Percentiles rank a stretch among this genome's conserved stretches.
These are phyloP conservation scores for Marasmius sp. DNA, from an alignment of 1,284 basidiomycete species.

Conservation along the genomic window DNA sequence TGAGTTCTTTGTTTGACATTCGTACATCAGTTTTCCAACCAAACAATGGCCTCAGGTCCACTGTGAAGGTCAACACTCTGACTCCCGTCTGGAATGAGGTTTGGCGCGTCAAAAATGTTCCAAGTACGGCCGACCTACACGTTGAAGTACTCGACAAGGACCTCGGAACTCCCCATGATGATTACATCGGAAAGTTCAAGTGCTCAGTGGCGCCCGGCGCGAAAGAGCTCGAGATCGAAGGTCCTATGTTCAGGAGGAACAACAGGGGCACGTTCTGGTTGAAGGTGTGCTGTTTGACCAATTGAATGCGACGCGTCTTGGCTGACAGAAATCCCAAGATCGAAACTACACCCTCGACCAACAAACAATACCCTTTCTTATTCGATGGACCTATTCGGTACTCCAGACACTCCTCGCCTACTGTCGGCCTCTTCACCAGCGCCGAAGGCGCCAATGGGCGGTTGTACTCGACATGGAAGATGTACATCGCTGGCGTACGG, in stretches of 20 bases:
- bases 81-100: conserved; percentile 73
- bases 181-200: conserved; percentile 65
- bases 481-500: conserved; percentile 62
- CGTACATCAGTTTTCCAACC: neutral
- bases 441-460: conserved; percentile 49
- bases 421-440: conserved; percentile 60
- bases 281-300: conserved; percentile 42
- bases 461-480: conserved; percentile 80
- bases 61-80: conserved; percentile 57
- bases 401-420: conserved; percentile 68
- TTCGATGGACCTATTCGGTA: conserved; percentile 75
- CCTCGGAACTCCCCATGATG: conserved; percentile 54
- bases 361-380: conserved; percentile 49
- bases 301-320: neutral
- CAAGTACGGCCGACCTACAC: conserved; percentile 51
- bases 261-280: conserved; percentile 66
- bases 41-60: conserved; percentile 47
- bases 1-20: conserved; percentile 28
- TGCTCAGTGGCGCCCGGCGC: conserved; percentile 52
- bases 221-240: conserved; percentile 61
- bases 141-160: conserved; percentile 70
- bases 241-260: conserved; percentile 43
- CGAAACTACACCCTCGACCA: conserved; percentile 28
- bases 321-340: conserved; percentile 26
- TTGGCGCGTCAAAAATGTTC: conserved; percentile 73